Evolutionary conservation across 306 rosid species (phyloP).

Genomic region (Prunus padus): DNA sequence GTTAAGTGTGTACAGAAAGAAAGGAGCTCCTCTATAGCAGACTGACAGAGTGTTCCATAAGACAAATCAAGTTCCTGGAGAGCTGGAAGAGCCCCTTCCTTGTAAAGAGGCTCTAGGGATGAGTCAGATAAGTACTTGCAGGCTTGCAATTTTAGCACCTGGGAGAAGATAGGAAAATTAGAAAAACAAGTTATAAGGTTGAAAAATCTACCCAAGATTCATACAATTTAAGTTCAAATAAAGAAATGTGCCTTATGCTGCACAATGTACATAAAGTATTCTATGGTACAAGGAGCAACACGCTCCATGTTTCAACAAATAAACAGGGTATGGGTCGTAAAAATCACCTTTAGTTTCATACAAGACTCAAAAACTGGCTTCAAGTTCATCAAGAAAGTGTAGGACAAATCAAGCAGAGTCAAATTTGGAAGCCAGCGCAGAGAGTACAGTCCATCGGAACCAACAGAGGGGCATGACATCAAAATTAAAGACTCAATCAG

Average conservation of each 20-base stretch:
- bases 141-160: slow-evolving; percentile 95
- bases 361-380: slow-evolving; percentile 90
- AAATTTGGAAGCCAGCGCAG: slow-evolving; percentile 64
- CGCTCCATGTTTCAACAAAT: neutral
- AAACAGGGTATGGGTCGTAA: neutral
- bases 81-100: slow-evolving; percentile 85
- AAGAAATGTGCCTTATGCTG: neutral
- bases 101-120: slow-evolving; percentile 94
- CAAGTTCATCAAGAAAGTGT: slow-evolving; percentile 83
- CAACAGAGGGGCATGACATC: slow-evolving; percentile 92
- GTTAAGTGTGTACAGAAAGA: slow-evolving; percentile 87
- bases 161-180: slow-evolving; percentile 20
- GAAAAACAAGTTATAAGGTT: neutral
- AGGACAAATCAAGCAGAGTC: slow-evolving; percentile 79
- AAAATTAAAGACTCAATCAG: slow-evolving; percentile 80
- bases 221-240: neutral
- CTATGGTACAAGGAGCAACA: neutral
- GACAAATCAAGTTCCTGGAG: slow-evolving; percentile 95
- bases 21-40: slow-evolving; percentile 96
- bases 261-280: neutral
- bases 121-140: slow-evolving; percentile 85
- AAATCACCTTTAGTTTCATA: slow-evolving; percentile 67
- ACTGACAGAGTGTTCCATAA: slow-evolving; percentile 85
- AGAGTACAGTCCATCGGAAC: slow-evolving; percentile 79
- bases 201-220: neutral